Base-by-base conservation (phyloP, 345 rosid species). In the Cardamine chenopodiifolia region DNA sequence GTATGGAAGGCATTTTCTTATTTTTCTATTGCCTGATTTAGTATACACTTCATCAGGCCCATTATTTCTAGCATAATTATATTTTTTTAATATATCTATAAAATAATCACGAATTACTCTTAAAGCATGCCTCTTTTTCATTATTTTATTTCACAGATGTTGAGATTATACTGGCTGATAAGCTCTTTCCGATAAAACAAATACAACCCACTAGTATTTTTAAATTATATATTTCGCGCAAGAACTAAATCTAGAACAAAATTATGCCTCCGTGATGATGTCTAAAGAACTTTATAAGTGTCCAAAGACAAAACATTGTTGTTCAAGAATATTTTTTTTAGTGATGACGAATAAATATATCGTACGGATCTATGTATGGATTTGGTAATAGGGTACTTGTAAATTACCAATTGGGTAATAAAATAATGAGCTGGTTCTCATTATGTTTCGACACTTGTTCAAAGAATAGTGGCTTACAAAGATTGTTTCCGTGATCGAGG, bases 11-110 rank as follows among this genome's bases (percentile, higher is more conserved):
- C 74, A 73, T 32, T 79, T 73, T 69, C 80, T 37, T 39, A 79
- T 73, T 68, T 19, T 78, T 71, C 65, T 83, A 78, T 79, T 80
- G 74, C 81, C 81, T 31, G 62, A 81, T 66, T 61, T 82, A 75
- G 88, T 65, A 83, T 74, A 75, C 90, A 66, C 80, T 82, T 88
- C 86, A 58, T 69, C 55, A 58, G 45, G 35, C 49, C 72, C 70
- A 73, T 32, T 76, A 70, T 34, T 70, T 76, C 4, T 57, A 70
- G 53, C 60, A 76, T 63, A 54, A 19, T 56, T 70, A 31, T 34
- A 62, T 55, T 15, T 17, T 39, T 61, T 50, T 40, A 52, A 54
- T 37, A 3, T 47, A 47, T 15, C 52, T 12, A 14, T 45, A 62
- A 44, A 54, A 45, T 76, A 55, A 58, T 58, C 26, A 58, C 25